Evolutionary conservation across 192 early-diverging fungal species (phyloP).

Genomic region (Backusella luteola): DNA sequence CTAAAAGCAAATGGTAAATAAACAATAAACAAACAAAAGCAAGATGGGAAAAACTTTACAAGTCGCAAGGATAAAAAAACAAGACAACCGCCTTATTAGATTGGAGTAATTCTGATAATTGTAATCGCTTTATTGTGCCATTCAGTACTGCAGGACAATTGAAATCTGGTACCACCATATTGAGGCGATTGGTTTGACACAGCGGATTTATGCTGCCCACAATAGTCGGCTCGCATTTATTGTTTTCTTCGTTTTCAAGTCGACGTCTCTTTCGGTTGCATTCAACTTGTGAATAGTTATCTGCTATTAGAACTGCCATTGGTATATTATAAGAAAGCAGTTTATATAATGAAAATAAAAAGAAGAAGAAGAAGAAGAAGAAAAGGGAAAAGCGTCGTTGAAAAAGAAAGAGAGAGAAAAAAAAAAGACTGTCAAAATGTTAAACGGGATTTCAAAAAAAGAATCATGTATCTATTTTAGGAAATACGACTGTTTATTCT

Average conservation of each 20-base stretch:
- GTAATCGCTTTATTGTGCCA: background rate
- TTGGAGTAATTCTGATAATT: constrained; percentile 9
- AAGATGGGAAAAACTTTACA: background rate
- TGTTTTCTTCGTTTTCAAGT: background rate
- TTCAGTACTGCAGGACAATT: constrained; percentile 14
- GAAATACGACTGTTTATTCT: constrained; percentile 1
- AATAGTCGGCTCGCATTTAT: background rate
- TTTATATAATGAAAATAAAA: background rate
- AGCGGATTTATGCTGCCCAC: constrained; percentile 4
- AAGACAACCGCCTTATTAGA: constrained; percentile 14
- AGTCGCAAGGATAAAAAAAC: constrained; percentile 24
- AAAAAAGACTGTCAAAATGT: background rate
- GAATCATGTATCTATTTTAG: background rate
- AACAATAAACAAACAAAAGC: background rate
- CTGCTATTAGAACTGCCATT: constrained; percentile 1
- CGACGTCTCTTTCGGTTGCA: constrained; percentile 10
- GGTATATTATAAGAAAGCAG: background rate
- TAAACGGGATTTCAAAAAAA: background rate
- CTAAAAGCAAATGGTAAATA: background rate
- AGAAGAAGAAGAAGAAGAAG: background rate
- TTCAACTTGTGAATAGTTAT: background rate
- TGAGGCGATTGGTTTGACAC: background rate
- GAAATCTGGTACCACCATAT: constrained; percentile 18
- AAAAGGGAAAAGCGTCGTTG: background rate
- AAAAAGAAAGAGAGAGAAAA: background rate